Conservation (phyloP, 768 basidiomycete species). For the Agrocybe pediades region DNA sequence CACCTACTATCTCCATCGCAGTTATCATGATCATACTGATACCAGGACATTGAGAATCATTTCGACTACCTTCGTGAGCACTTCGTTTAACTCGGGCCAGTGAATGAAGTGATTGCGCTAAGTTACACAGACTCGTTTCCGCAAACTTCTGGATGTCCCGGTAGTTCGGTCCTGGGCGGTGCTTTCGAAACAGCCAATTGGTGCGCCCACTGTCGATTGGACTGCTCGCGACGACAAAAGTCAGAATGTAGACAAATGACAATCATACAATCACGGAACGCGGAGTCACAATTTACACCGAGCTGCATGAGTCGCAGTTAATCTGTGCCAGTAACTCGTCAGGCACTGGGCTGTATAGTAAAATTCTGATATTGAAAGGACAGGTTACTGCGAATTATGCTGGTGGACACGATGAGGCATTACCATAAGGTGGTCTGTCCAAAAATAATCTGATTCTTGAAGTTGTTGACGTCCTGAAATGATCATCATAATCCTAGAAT, state of each 20-base stretch:
- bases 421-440: neutral
- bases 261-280: neutral
- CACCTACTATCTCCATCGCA: neutral
- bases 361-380: neutral
- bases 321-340: neutral
- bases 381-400: neutral
- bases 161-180: neutral
- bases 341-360: neutral
- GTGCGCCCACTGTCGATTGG: neutral
- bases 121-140: neutral
- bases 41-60: neutral
- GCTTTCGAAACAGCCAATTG: neutral
- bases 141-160: neutral
- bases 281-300: neutral
- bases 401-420: too few relatives aligned
- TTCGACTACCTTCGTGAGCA: neutral
- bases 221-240: neutral
- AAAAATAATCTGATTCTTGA: slow-evolving; percentile 8
- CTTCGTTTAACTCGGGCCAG: neutral
- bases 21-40: neutral
- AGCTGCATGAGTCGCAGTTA: neutral
- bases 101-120: neutral
- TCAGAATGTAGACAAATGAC: neutral
- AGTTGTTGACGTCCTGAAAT: neutral
- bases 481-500: neutral